Conservation (phyloP, 805 yeast species). For the Yamadazyma kitorensis region DNA sequence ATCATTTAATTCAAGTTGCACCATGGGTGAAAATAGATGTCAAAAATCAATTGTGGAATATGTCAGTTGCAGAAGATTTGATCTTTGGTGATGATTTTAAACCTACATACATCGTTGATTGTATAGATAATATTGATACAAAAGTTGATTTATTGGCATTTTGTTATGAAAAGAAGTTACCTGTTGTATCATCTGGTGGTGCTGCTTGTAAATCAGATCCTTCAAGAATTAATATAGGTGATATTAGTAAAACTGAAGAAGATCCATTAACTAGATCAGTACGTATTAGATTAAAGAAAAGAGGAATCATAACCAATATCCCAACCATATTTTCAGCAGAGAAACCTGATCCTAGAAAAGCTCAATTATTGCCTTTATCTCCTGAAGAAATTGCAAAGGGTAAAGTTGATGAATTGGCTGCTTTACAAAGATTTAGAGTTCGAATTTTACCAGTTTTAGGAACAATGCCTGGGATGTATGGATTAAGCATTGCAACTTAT, state of each 20-base stretch:
- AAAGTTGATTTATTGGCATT: constrained; percentile 84
- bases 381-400: constrained; percentile 81
- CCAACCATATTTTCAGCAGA: constrained; percentile 92
- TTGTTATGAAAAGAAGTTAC: constrained; percentile 57
- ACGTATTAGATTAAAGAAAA: constrained; percentile 75
- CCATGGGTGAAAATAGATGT: constrained; percentile 94
- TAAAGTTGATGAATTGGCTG: constrained; percentile 80
- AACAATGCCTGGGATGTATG: constrained; percentile 96
- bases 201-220: constrained; percentile 98
- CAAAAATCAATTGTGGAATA: constrained; percentile 72
- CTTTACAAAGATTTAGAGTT: constrained; percentile 86
- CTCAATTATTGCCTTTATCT: constrained; percentile 78
- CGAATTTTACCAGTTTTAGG: constrained; percentile 95
- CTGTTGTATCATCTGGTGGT: constrained; percentile 91
- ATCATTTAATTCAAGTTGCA: constrained; percentile 68
- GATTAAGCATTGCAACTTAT: constrained; percentile 83
- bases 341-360: constrained; percentile 95
- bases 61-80: constrained; percentile 61
- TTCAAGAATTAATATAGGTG: constrained; percentile 84
- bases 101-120: constrained; percentile 85
- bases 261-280: constrained; percentile 90
- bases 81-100: constrained; percentile 44
- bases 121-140: constrained; percentile 97
- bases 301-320: constrained; percentile 73
- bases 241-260: constrained; percentile 85